Base-by-base conservation (phyloP, 2,329 filamentous ascomycete genomes). In the Karstenula rhodostoma region DNA sequence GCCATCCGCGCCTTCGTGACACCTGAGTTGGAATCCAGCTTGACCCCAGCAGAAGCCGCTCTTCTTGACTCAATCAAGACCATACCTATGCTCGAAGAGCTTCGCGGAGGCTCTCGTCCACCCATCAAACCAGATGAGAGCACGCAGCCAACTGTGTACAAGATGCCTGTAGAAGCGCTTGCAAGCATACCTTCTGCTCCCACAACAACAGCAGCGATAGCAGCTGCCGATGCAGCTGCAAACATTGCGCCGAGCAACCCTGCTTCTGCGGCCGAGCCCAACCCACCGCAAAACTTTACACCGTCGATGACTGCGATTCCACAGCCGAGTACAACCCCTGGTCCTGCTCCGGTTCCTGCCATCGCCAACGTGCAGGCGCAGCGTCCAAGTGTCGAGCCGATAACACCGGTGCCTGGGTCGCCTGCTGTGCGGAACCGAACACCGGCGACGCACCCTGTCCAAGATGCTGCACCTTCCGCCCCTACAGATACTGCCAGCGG, bases 381-480 rank as follows among this genome's bases (percentile, higher is more conserved):
- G 44, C 62, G 75, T 15, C 75, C 75, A 3, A 77, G 73, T 48
- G 74, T 77, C 2, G 75, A 77, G 62, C 75, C 75, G 2, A 67
- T 77, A 1, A 77, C 75, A 3, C 75, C 75, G 3, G 70, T 76
- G 3, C 73, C 74, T 25, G 73, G 74, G 9, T 76, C 73, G 10
- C 74, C 74, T 35, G 72, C 73, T 6, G 61, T 73, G 9, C 69
- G 68, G 43, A 71, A 62, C n/a, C 67, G 68, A 9, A 67, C 73
- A 4, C 67, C 67, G 9, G 42, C 67, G 15, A 69, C 67, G 25
- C 66, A 64, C 12, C 58, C 69, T 1, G 33, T 67, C 32, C 59
- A 63, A 7, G 69, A 70, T 23, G 60, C 64, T 29, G 61, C 56
- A 42, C 59, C 56, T 19, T n/a, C 44, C 2, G 44, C 27, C 17